Evolutionary conservation across 176 grass and related monocot species (phyloP), one percentile per base, ranked within the genome.

Genomic region (Zoysia japonica): DNA sequence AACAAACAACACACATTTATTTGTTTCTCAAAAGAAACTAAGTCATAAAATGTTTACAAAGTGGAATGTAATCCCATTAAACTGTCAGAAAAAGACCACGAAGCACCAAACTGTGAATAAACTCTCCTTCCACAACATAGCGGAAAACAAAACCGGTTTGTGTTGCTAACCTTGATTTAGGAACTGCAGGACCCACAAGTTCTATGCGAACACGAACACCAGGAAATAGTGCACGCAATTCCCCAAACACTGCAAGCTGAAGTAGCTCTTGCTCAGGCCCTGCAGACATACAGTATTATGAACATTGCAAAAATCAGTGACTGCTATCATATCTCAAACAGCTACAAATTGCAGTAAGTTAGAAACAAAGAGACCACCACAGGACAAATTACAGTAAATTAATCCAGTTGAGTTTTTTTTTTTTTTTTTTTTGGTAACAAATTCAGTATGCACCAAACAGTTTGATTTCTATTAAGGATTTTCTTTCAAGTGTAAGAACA

Each of bases 141-240:
- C 10, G 12, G 38, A 37, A 72, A 83, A n/a, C 3, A 4, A 82
- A 73, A 78, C 77, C 5, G 56, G 20, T 17, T 67, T 55, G 16
- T 68, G 74, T 66, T 70, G 45, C 72, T 46, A 82, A 93, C 95
- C 89, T 89, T 71, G 81, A 93, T 78, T 84, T 51, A 66, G 95
- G 95, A 94, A 94, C 83, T 82, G 88, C 87, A 48, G 95, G 92
- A 2, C 95, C 95, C 67, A 98, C 88, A 85, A 98, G 82, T 67
- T 94, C 88, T 72, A 98, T 85, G 14, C 81, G 44, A 59, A 98
- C 37, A 28, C 37, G 82, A 40, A 94, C 66, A 50, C 90, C 88
- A 65, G 95, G 92, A 98, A 92, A 90, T 62, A 98, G 79, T 42
- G 92, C 86, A 71, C n/a, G 65, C 64, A 98, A 76, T 68, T 98